Evolutionary conservation across 306 rosid genomes (phyloP).

Genomic region (Medicago ruthenica): DNA sequence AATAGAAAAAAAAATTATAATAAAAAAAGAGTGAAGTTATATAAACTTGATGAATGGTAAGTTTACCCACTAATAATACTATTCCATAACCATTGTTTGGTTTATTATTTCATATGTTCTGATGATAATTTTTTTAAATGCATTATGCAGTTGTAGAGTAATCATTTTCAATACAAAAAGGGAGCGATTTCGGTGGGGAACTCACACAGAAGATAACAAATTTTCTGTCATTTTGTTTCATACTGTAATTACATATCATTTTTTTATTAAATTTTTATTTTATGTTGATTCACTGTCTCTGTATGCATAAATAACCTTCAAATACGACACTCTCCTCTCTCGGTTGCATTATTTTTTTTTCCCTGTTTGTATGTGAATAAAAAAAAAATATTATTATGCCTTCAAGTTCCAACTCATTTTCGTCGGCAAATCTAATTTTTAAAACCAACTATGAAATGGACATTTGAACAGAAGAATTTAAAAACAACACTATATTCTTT

Average conservation of each 20-base stretch:
- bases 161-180: constrained; percentile 53
- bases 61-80: constrained; percentile 28
- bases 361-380: constrained; percentile 50
- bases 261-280: constrained; percentile 50
- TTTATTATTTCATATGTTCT: constrained; percentile 36
- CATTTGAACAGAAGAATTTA: constrained; percentile 23
- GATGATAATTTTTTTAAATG: constrained; percentile 10
- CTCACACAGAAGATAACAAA: constrained; percentile 51
- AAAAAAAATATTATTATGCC: not conserved
- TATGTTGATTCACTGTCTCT: constrained; percentile 56
- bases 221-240: constrained; percentile 62
- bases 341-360: constrained; percentile 37
- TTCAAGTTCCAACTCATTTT: constrained; percentile 25
- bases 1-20: constrained; percentile 9
- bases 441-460: constrained; percentile 20
- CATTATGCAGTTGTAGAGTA: constrained; percentile 68
- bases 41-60: constrained; percentile 72
- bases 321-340: constrained; percentile 49
- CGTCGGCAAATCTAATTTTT: not conserved
- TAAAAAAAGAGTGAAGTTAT: constrained; percentile 51
- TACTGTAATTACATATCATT: constrained; percentile 78
- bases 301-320: constrained; percentile 59
- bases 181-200: constrained; percentile 51
- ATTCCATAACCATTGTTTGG: constrained; percentile 11
- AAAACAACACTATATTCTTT: not conserved